These are phyloP conservation scores for Russula sp. DNA, from an alignment of 768 basidiomycete genomes.

Conservation along the genomic window DNA sequence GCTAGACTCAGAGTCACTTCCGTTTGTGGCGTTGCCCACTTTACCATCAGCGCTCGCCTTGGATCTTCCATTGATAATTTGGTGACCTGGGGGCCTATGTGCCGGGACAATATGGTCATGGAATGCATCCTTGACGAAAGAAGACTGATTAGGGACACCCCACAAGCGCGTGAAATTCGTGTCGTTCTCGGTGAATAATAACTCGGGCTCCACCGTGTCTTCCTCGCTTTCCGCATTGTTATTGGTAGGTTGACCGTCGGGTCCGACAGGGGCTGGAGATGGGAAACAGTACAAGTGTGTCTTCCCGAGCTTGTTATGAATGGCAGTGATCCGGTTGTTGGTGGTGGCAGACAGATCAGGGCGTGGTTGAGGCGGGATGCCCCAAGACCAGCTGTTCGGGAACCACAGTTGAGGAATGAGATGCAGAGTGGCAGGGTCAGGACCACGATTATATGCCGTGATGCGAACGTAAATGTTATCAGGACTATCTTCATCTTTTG, in stretches of 20 bases:
- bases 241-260: slow-evolving; percentile 46
- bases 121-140: slow-evolving; percentile 94
- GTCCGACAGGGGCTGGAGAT: slow-evolving; percentile 83
- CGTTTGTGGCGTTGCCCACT: slow-evolving; percentile 10
- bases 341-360: slow-evolving; percentile 51
- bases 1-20: slow-evolving; percentile 29
- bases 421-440: slow-evolving; percentile 89
- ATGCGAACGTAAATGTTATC: slow-evolving; percentile 89
- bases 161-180: slow-evolving; percentile 93
- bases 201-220: slow-evolving; percentile 69
- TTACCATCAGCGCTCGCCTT: slow-evolving; percentile 12
- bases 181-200: slow-evolving; percentile 96
- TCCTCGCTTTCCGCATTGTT: slow-evolving; percentile 50
- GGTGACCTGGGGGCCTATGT: slow-evolving; percentile 55
- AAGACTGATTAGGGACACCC: slow-evolving; percentile 73
- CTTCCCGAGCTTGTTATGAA: slow-evolving; percentile 67
- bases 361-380: slow-evolving; percentile 54
- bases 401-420: slow-evolving; percentile 96
- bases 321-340: slow-evolving; percentile 58
- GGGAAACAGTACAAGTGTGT: slow-evolving; percentile 84
- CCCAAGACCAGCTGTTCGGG: slow-evolving; percentile 99
- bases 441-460: slow-evolving; percentile 94
- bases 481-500: slow-evolving; percentile 90
- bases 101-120: slow-evolving; percentile 92
- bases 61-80: slow-evolving; percentile 15